A percentile compares a stretch with the other conserved stretches of the same genome.
Evolutionary conservation across 768 basidiomycete species (phyloP).

Genomic region (Jaapia argillacea): DNA sequence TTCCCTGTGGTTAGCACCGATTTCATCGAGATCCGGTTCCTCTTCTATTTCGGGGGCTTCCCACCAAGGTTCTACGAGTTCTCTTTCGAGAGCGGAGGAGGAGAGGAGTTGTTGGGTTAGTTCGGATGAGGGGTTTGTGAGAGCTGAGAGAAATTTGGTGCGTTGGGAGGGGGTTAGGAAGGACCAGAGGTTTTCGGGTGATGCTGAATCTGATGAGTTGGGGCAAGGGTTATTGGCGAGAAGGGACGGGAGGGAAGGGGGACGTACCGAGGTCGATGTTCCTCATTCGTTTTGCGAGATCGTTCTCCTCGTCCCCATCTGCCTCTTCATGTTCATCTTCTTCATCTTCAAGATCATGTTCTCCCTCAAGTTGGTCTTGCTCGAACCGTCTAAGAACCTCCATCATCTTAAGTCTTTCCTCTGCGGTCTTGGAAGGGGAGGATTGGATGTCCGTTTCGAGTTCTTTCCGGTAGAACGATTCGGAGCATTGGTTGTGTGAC

Average conservation of each 20-base stretch:
- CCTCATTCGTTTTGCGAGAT: conserved; percentile 41
- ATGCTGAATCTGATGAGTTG: conserved; percentile 55
- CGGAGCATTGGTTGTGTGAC: conserved; percentile 70
- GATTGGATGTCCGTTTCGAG: conserved; percentile 52
- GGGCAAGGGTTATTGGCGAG: conserved; percentile 61
- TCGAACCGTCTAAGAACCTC: conserved; percentile 66
- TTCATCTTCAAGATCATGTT: conserved; percentile 21
- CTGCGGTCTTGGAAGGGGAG: conserved; percentile 39
- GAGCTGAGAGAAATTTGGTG: conserved; percentile 43
- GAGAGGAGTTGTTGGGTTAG: conserved; percentile 50
- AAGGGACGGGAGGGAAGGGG: conserved; percentile 40
- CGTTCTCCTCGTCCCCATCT: conserved; percentile 25
- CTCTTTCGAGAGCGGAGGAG: conserved; percentile 41
- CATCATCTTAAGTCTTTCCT: conserved; percentile 59
- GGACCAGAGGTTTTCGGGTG: conserved; percentile 50
- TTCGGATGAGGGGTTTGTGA: conserved; percentile 54
- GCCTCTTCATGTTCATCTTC: conserved; percentile 15
- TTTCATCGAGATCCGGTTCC: conserved; percentile 81
- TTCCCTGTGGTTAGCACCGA: conserved; percentile 2
- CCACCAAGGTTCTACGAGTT: conserved; percentile 70
- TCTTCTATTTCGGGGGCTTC: conserved; percentile 36
- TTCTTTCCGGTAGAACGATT: conserved; percentile 72
- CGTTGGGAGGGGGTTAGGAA: conserved; percentile 52
- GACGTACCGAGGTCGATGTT: conserved; percentile 53
- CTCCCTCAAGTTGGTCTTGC: conserved; percentile 39